Base-by-base conservation (phyloP, 805 yeast genomes). In the Wickerhamomyces hampshirensis region DNA sequence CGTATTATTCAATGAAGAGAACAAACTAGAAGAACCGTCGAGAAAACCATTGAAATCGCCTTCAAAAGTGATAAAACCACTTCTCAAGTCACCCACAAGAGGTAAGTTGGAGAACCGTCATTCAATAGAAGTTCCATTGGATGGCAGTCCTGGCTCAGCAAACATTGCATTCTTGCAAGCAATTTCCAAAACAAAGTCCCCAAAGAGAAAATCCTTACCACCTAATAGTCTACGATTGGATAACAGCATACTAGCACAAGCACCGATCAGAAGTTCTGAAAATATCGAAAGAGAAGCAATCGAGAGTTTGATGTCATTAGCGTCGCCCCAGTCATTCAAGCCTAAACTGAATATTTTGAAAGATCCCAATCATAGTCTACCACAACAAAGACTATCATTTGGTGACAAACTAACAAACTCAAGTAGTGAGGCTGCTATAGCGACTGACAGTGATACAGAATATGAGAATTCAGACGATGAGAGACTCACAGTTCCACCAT, bases 221-320 rank as follows among this genome's bases (percentile, higher is more conserved):
- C 26, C 21, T 4, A 19, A 28, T 9, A 23, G 30, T 6, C 30
- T 30, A 3, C 30, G 23, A 26, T 30, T 23, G 15, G 29, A 35
- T 26, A 23, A 32, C 21, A 37, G 41, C 17, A 30, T 18, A 42
- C 42, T 23, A 14, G 15, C 18, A 7, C 26, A 23, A 28, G 50
- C 17, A 10, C 11, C 26, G 7, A 30, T 26, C 21, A 31, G 19
- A n/a, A 56, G 56, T 5, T 56, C 62, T 4, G 67, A 65, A 40
- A 67, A 58, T 4, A 21, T 21, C 7, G 24, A 21, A 21, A 21
- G 24, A 21, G 68, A 63, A 35, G 70, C 68, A 2, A 57, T 65
- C 4, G 66, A 63, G 30, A 64, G 67, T 4, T 43, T 65, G 14
- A 65, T 65, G 68, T 62, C 69, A 1, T 46, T 65, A 16, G 55